Percentiles rank a stretch among this genome's conserved stretches.
Conservation (phyloP, 371 early-diverging fungal species). For the Mortierella polycephala region DNA sequence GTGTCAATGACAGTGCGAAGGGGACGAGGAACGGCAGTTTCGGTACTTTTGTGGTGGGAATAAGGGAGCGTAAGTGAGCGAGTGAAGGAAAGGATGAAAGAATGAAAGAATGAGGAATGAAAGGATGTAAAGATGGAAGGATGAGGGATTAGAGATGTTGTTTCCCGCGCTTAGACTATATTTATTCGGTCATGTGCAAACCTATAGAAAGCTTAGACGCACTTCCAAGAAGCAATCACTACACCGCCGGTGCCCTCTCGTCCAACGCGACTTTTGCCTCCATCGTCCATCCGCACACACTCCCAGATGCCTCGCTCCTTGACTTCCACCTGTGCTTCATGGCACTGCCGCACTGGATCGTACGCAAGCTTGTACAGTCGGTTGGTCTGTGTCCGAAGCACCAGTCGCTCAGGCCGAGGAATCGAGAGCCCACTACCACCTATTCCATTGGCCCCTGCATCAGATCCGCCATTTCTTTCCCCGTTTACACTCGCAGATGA, state of each 20-base stretch:
- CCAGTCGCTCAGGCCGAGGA: conserved; percentile 35
- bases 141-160: too few species aligned
- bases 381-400: conserved; percentile 47
- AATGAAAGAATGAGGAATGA: not conserved
- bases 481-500: conserved; percentile 14
- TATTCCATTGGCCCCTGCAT: not conserved
- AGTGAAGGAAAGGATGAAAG: not conserved
- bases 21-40: conserved; percentile 32
- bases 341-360: conserved; percentile 46
- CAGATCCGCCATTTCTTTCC: not conserved
- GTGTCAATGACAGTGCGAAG: conserved; percentile 8
- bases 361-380: conserved; percentile 41
- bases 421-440: conserved; percentile 6
- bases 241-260: conserved; percentile 48
- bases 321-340: conserved; percentile 45
- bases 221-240: conserved; percentile 51
- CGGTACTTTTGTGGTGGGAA: not conserved
- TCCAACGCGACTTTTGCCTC: conserved; percentile 44
- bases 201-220: conserved; percentile 13
- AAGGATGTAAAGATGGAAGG: not conserved
- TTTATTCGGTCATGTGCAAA: not conserved
- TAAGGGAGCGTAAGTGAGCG: not conserved
- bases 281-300: conserved; percentile 54
- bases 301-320: conserved; percentile 53
- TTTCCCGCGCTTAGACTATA: too few species aligned